Conservation (phyloP, 2,329 filamentous ascomycete genomes). For the Ploettnerulaceae sp. region DNA sequence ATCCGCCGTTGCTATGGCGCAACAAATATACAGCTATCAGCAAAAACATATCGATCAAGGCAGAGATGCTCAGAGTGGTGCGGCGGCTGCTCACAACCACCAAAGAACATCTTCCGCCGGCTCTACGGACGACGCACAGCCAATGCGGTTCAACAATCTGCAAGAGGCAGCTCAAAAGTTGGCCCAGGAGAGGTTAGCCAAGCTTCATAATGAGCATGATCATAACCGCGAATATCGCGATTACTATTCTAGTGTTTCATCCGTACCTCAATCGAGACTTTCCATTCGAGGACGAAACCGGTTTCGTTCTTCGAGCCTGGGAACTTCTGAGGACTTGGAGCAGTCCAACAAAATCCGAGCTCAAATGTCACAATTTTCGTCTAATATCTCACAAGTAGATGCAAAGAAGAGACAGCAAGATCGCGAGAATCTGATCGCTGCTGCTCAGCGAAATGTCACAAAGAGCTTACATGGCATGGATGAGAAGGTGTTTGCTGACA, state of each 20-base stretch:
- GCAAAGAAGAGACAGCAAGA: conserved; percentile 70
- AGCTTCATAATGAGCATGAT: conserved; percentile 67
- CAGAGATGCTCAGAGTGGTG: conserved; percentile 25
- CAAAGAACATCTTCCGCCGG: conserved; percentile 33
- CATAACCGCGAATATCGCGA: conserved; percentile 62
- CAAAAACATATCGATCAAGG: conserved; percentile 45
- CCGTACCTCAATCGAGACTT: conserved; percentile 44
- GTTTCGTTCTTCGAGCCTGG: conserved; percentile 63
- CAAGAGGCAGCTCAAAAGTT: conserved; percentile 85
- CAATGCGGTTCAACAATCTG: conserved; percentile 56
- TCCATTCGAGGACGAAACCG: conserved; percentile 53
- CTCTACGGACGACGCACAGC: conserved; percentile 38
- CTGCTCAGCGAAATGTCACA: conserved; percentile 82
- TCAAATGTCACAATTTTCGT: conserved; percentile 76
- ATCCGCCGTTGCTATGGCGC: conserved; percentile 85
- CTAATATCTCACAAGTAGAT: conserved; percentile 62
- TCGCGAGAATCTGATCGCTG: conserved; percentile 68
- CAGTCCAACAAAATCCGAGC: conserved; percentile 67
- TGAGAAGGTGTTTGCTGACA: conserved; percentile 70
- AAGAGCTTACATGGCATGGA: conserved; percentile 76
- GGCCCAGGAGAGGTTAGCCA: conserved; percentile 76
- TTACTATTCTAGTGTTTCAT: conserved; percentile 77
- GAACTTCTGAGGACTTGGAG: conserved; percentile 46
- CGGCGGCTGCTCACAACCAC: conserved; percentile 29
- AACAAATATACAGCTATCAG: conserved; percentile 73